Conservation (phyloP, 108 stramenopile species). For the Bacterosira constricta region DNA sequence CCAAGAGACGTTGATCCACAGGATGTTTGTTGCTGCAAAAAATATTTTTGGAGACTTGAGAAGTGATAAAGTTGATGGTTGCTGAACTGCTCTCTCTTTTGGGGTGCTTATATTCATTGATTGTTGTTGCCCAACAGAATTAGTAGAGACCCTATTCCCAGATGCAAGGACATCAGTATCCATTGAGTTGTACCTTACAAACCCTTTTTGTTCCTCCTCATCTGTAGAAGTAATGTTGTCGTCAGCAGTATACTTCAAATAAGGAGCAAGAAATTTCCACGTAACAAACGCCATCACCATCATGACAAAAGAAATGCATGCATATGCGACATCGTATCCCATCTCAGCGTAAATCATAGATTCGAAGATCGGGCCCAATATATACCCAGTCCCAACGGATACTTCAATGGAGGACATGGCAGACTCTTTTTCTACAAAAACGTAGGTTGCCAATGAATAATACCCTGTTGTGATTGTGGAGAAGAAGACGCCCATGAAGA, state of each 20-base stretch:
- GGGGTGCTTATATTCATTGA: not conserved
- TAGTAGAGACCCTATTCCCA: too few species aligned
- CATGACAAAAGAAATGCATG: conserved; percentile 7
- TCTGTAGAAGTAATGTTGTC: too few species aligned
- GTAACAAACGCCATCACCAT: conserved; percentile 23
- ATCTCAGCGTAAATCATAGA: conserved; percentile 29
- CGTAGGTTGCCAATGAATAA: conserved; percentile 38
- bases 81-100: not conserved
- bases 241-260: conserved; percentile 4
- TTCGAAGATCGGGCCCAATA: conserved; percentile 37
- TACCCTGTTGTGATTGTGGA: conserved; percentile 44
- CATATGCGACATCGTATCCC: conserved; percentile 28
- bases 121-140: too few species aligned
- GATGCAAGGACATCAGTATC: too few species aligned
- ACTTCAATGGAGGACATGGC: conserved; percentile 44
- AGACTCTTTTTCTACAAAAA: conserved; percentile 18
- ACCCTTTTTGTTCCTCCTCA: too few species aligned
- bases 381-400: conserved; percentile 36
- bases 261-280: conserved; percentile 21
- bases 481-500: conserved; percentile 27
- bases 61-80: conserved; percentile 23
- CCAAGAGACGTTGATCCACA: conserved; percentile 45
- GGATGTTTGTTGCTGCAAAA: conserved; percentile 29
- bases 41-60: conserved; percentile 28
- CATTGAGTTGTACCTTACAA: too few species aligned